Evolutionary conservation across 2,329 filamentous ascomycete species (phyloP), one percentile per base, ranked within the genome.

Genomic region (Phyllachora maydis): DNA sequence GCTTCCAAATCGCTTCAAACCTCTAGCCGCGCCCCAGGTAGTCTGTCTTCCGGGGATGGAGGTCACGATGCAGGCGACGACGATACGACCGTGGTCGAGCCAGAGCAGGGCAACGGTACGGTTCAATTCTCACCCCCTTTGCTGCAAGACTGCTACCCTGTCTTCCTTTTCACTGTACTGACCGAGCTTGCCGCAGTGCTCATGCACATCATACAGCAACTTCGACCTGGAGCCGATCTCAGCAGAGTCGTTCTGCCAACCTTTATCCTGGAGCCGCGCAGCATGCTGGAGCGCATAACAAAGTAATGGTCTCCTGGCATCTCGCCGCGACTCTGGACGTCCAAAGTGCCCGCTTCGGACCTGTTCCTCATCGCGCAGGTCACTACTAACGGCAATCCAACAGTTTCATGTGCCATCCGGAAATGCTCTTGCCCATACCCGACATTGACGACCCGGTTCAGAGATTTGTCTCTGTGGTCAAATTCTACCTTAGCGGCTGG

Each of bases 321-420:
- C n/a, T n/a, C n/a, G n/a, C n/a, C n/a, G n/a, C n/a, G n/a, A n/a
- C n/a, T n/a, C n/a, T n/a, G n/a, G n/a, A n/a, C n/a, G n/a, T n/a
- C n/a, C n/a, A n/a, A n/a, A n/a, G n/a, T n/a, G n/a, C n/a, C n/a
- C n/a, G n/a, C n/a, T n/a, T n/a, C n/a, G 14, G 6, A 11, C 16
- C 7, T 14, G 8, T 21, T 9, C 15, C 22, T 17, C 18, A 21
- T 11, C 22, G 16, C 23, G 22, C 8, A n/a, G 14, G 17, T 20
- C 17, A 18, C 23, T 18, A 25, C 29, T 32, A 22, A 35, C 29
- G 14, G n/a, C 9, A 10, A 16, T 11, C 27, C 19, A 15, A 26
- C 43, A 93, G 83, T 58, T 98, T 98, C 60, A 98, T 98, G 88
- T 90, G 85, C 38, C 88, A 98, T 45, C 88, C 88, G 19, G 88